Evolutionary conservation across 164 flowering plant genomes (phyloP).

Genomic region (Litsea cubeba): DNA sequence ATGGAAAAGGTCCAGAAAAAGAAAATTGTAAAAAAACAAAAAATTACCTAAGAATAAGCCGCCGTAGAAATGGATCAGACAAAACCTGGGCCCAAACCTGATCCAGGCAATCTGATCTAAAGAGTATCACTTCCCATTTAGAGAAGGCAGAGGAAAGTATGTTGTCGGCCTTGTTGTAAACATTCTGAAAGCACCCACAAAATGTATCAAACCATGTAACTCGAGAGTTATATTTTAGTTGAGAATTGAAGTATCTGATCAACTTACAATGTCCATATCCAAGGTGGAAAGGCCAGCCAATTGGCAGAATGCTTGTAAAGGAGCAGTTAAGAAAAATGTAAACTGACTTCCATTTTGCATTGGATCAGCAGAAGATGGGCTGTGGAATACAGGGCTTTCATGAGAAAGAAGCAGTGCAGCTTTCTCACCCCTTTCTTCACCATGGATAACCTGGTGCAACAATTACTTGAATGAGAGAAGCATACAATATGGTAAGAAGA

Average conservation of each 20-base stretch:
- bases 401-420: conserved; percentile 88
- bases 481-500: background rate
- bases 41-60: conserved; percentile 75
- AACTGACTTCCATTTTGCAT: conserved; percentile 72
- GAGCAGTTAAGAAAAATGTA: conserved; percentile 87
- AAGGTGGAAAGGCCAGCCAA: conserved; percentile 56
- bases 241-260: conserved; percentile 1
- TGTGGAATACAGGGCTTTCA: conserved; percentile 43
- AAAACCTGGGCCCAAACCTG: conserved; percentile 91
- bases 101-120: conserved; percentile 59
- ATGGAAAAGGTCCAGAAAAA: background rate
- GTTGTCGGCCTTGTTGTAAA: conserved; percentile 50
- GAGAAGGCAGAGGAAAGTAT: conserved; percentile 65
- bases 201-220: conserved; percentile 5
- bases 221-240: background rate
- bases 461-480: background rate
- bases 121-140: conserved; percentile 79
- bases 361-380: conserved; percentile 31
- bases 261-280: conserved; percentile 51
- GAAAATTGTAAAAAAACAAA: background rate
- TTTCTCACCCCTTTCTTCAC: conserved; percentile 89
- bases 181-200: conserved; percentile 40
- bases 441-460: conserved; percentile 67
- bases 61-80: conserved; percentile 78
- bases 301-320: conserved; percentile 80